phyloP scores from a whole-genome alignment of 768 basidiomycete genomes.

The Collybiopsis confluens region DNA sequence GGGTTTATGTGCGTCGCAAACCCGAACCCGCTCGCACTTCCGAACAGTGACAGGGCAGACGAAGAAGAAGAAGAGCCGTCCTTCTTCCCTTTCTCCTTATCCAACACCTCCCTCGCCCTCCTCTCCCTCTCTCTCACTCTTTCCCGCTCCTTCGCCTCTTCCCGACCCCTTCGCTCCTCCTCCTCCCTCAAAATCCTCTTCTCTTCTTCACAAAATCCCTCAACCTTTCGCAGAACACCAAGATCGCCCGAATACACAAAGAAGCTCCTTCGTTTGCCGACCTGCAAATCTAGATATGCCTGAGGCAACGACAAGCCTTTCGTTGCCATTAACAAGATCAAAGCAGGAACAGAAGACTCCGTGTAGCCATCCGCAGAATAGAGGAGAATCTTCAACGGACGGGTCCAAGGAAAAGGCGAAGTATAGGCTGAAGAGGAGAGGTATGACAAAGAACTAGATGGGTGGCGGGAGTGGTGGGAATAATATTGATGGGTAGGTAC shows the following conservation, averaged over 20 bases:
- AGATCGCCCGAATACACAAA: constrained; percentile 89
- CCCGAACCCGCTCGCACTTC: constrained; percentile 1
- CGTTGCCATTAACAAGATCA: constrained; percentile 82
- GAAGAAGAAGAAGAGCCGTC: constrained; percentile 15
- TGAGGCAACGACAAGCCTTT: constrained; percentile 69
- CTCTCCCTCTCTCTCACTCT: constrained; percentile 18
- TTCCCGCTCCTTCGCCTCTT: constrained; percentile 30
- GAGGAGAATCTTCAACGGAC: constrained; percentile 70
- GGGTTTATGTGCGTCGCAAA: constrained; percentile 3
- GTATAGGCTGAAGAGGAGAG: constrained; percentile 34
- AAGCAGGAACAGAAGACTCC: constrained; percentile 83
- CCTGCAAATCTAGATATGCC: constrained; percentile 90
- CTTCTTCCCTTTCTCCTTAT: constrained; percentile 18
- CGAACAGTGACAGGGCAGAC: background rate
- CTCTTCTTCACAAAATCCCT: constrained; percentile 44
- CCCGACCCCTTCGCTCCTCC: constrained; percentile 39
- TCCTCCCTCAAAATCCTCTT: constrained; percentile 37
- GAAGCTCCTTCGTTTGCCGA: constrained; percentile 74
- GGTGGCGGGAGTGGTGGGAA: constrained; percentile 26
- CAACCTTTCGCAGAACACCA: constrained; percentile 65
- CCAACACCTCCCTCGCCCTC: constrained; percentile 21
- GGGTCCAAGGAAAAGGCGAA: constrained; percentile 14
- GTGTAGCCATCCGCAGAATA: constrained; percentile 91
- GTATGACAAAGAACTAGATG: constrained; percentile 23
- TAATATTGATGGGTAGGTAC: constrained; percentile 16